Percentiles rank a stretch among this genome's conserved stretches.
phyloP scores from a whole-genome alignment of 2,329 filamentous ascomycete genomes.

The Cladosporium cucumerinum region DNA sequence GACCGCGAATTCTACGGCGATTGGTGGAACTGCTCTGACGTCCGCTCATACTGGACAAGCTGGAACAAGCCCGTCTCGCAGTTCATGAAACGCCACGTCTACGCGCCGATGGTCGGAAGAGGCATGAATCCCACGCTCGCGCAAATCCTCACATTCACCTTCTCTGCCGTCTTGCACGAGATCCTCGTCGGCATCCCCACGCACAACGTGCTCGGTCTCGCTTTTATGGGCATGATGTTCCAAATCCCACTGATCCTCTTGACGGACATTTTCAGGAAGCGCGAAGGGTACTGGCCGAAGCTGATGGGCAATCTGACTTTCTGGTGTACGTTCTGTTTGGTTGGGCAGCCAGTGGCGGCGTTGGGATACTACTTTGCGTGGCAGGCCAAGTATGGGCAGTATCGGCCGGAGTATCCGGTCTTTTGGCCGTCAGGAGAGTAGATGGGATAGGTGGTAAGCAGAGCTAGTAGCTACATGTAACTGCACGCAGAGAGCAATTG shows the following conservation, averaged over 20 bases:
- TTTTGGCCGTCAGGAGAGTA: slow-evolving; percentile 9
- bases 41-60: slow-evolving; percentile 87
- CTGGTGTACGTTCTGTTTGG: slow-evolving; percentile 92
- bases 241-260: slow-evolving; percentile 84
- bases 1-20: slow-evolving; percentile 94
- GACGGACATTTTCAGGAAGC: slow-evolving; percentile 76
- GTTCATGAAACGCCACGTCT: slow-evolving; percentile 94
- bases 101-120: slow-evolving; percentile 78
- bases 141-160: slow-evolving; percentile 77
- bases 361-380: slow-evolving; percentile 96
- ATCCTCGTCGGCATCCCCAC: slow-evolving; percentile 90
- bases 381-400: slow-evolving; percentile 86
- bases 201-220: slow-evolving; percentile 70
- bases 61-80: slow-evolving; percentile 98
- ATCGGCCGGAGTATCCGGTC: slow-evolving; percentile 16
- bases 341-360: slow-evolving; percentile 89
- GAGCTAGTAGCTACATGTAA: background rate
- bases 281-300: slow-evolving; percentile 70
- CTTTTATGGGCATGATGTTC: slow-evolving; percentile 89
- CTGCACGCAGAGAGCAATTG: background rate
- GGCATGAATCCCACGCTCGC: slow-evolving; percentile 71
- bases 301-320: slow-evolving; percentile 90
- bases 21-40: slow-evolving; percentile 92
- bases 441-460: background rate
- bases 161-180: slow-evolving; percentile 88